A percentile compares a stretch with the other conserved stretches of the same genome.
Conservation (phyloP, 2,329 filamentous ascomycete genomes). For the Fusarium tuaranense region DNA sequence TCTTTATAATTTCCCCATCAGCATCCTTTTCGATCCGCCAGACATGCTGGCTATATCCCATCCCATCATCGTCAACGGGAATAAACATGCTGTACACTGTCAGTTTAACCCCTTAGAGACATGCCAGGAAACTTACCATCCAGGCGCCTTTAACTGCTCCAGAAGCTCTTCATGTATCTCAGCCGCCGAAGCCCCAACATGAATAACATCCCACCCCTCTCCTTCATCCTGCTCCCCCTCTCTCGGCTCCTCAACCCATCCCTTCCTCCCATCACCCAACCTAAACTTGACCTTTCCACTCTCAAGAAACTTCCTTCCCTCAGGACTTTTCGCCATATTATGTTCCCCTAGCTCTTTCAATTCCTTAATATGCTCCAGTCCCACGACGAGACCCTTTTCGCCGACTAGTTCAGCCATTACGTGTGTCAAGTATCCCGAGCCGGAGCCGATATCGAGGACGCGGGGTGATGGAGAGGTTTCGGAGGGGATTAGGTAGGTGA, state of each 20-base stretch:
- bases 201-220: constrained; percentile 87
- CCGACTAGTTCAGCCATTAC: constrained; percentile 84
- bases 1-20: constrained; percentile 69
- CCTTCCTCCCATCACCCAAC: constrained; percentile 78
- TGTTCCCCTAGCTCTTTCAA: constrained; percentile 70
- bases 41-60: constrained; percentile 69
- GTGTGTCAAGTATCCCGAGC: constrained; percentile 87
- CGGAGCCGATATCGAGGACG: constrained; percentile 80
- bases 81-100: constrained; percentile 73
- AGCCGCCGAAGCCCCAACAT: constrained; percentile 88
- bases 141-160: constrained; percentile 82
- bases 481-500: constrained; percentile 57
- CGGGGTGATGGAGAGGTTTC: constrained; percentile 54
- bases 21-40: constrained; percentile 80
- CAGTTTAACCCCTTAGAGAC: too few relatives aligned
- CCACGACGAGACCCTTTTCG: constrained; percentile 67
- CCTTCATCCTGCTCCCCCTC: constrained; percentile 61
- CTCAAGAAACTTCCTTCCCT: constrained; percentile 70
- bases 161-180: constrained; percentile 79
- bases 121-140: constrained; percentile 60
- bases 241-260: constrained; percentile 62
- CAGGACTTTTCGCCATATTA: constrained; percentile 74
- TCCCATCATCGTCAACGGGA: constrained; percentile 71
- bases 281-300: constrained; percentile 77
- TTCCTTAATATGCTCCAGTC: constrained; percentile 78